A percentile compares a stretch with the other conserved stretches of the same genome.
Conservation (phyloP, 225 moss, liverwort and hornwort species). For the Sphagnum contortum region DNA sequence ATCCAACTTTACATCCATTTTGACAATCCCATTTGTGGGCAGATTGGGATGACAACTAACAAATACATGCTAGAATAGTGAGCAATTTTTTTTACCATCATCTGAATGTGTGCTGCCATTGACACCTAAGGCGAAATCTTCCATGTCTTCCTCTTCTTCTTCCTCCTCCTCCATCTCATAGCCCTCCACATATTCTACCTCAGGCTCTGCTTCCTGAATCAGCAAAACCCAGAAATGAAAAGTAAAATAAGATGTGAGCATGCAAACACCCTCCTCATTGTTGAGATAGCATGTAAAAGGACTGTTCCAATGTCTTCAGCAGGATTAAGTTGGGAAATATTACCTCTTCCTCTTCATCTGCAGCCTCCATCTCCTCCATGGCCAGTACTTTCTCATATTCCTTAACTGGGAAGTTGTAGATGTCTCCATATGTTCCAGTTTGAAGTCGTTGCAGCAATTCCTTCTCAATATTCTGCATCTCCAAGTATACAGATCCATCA, state of each 20-base stretch:
- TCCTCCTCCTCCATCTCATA: slow-evolving; percentile 67
- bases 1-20: no score
- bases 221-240: neutral
- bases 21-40: no score
- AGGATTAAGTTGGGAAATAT: neutral
- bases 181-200: slow-evolving; percentile 78
- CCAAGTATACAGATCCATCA: no score
- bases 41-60: no score
- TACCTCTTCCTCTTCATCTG: slow-evolving; percentile 54
- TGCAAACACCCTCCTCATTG: no score
- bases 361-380: slow-evolving; percentile 92
- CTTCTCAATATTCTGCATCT: slow-evolving; percentile 77
- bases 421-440: slow-evolving; percentile 80
- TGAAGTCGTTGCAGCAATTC: slow-evolving; percentile 73
- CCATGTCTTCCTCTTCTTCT: slow-evolving; percentile 47
- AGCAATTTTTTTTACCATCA: no score
- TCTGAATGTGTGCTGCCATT: slow-evolving; percentile 1
- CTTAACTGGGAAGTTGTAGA: slow-evolving; percentile 84
- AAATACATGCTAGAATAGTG: no score
- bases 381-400: slow-evolving; percentile 82
- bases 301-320: no score
- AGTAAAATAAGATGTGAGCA: no score
- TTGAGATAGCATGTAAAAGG: no score
- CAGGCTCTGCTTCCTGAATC: slow-evolving; percentile 53
- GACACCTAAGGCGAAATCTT: slow-evolving; percentile 51